Conservation (phyloP, 75 land plant genomes). For the Azolla pinnata region DNA sequence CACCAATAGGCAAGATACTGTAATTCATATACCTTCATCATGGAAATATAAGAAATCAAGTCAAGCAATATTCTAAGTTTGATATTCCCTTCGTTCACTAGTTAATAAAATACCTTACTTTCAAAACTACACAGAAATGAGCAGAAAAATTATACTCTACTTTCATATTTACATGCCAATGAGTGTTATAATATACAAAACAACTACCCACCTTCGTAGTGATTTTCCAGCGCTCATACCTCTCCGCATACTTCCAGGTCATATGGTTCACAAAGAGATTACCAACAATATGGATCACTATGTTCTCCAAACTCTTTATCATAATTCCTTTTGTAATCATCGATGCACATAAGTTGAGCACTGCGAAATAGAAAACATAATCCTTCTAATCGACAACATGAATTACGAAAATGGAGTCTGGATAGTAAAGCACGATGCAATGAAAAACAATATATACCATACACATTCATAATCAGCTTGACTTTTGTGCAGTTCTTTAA, state of each 20-base stretch:
- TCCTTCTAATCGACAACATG: no score
- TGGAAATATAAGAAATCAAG: not conserved
- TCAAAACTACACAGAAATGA: not conserved
- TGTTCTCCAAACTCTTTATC: slow-evolving; percentile 31
- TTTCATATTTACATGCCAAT: no score
- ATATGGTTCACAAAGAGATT: slow-evolving; percentile 72
- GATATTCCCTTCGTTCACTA: no score
- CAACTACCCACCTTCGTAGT: slow-evolving; percentile 94
- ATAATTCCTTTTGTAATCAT: slow-evolving; percentile 55
- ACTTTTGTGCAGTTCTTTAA: no score
- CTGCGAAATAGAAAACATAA: slow-evolving; percentile 39
- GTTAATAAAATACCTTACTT: no score
- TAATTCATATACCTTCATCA: not conserved
- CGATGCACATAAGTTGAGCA: slow-evolving; percentile 49
- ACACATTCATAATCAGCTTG: no score
- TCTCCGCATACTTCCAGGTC: slow-evolving; percentile 72
- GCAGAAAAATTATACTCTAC: not conserved
- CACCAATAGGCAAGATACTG: not conserved
- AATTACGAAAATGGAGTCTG: no score
- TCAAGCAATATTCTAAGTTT: no score
- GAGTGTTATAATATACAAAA: no score
- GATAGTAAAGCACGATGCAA: no score
- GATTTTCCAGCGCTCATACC: slow-evolving; percentile 62
- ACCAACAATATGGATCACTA: slow-evolving; percentile 49
- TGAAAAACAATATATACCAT: no score